phyloP scores from a whole-genome alignment of 1,284 basidiomycete genomes.

The Sanghuangporus weigelae region DNA sequence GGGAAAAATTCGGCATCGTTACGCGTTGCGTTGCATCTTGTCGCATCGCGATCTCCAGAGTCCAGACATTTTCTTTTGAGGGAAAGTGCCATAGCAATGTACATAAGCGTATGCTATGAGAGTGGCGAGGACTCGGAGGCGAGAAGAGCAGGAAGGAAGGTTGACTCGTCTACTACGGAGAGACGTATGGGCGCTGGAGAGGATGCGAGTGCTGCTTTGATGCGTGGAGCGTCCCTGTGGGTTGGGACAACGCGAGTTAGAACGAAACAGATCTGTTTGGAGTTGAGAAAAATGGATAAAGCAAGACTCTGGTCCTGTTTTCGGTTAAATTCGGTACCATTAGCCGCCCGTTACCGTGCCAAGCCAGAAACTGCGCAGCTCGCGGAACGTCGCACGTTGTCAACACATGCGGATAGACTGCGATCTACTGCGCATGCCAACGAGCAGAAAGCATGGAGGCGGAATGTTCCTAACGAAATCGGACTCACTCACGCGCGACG shows the following conservation, averaged over 20 bases:
- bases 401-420: background rate
- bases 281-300: background rate
- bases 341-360: background rate
- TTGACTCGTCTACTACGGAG: background rate
- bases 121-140: background rate
- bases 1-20: no score
- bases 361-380: background rate
- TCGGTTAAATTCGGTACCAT: background rate
- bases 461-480: background rate
- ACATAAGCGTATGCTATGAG: background rate
- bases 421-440: background rate
- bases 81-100: no score
- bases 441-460: background rate
- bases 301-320: background rate
- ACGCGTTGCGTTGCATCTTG: no score
- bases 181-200: background rate
- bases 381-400: background rate
- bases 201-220: conserved; percentile 4
- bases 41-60: no score
- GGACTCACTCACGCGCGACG: conserved; percentile 27
- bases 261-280: background rate
- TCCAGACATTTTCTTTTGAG: no score
- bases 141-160: conserved; percentile 7
- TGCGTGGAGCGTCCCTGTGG: background rate
- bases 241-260: background rate